phyloP scores from a whole-genome alignment of 2,329 filamentous ascomycete genomes.

The Capronia epimyces region DNA sequence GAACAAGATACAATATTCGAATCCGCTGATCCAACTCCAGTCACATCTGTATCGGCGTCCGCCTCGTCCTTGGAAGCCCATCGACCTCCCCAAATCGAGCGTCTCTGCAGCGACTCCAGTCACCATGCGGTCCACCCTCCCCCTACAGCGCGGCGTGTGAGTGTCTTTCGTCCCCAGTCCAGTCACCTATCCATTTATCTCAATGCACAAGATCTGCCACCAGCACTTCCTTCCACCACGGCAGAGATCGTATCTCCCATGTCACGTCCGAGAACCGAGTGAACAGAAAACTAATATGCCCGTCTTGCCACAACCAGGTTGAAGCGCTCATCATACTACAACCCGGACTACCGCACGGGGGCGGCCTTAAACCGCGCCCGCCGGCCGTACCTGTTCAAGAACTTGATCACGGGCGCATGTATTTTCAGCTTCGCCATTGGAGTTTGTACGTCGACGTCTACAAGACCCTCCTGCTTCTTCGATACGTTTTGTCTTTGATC shows the following conservation, averaged over 20 bases:
- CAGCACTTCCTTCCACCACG: too few relatives aligned
- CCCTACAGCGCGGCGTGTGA: conserved; percentile 15
- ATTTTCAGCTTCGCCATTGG: conserved; percentile 70
- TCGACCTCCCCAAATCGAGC: background rate
- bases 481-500: too few relatives aligned
- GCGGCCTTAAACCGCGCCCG: conserved; percentile 86
- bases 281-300: background rate
- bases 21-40: too few relatives aligned
- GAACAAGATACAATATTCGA: too few relatives aligned
- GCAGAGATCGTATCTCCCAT: too few relatives aligned
- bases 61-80: too few relatives aligned
- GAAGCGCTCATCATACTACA: conserved; percentile 80
- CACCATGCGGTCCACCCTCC: conserved; percentile 10
- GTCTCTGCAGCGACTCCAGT: background rate
- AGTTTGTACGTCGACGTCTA: conserved; percentile 65
- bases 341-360: conserved; percentile 76
- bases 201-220: too few relatives aligned
- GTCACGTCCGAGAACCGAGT: too few relatives aligned
- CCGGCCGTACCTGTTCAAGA: conserved; percentile 86
- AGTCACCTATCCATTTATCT: too few relatives aligned
- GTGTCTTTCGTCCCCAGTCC: background rate
- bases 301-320: conserved; percentile 10
- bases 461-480: background rate
- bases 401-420: conserved; percentile 71
- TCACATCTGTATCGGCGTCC: too few relatives aligned